Evolutionary conservation across 2,329 filamentous ascomycete species (phyloP).

Genomic region (Tolypocladium capitatum): DNA sequence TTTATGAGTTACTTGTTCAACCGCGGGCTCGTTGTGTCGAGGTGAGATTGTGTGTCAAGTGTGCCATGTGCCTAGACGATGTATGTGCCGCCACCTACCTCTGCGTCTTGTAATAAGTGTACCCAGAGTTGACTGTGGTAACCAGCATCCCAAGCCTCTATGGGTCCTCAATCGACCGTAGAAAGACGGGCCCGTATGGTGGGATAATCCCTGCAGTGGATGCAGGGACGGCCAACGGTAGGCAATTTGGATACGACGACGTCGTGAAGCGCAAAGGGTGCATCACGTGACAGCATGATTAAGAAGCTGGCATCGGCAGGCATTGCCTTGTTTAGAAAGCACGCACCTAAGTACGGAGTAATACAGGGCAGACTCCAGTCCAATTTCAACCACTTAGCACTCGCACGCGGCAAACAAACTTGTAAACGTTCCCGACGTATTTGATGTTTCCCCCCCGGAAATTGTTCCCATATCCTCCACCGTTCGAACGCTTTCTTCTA

Average conservation of each 20-base stretch:
- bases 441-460: neutral
- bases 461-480: neutral
- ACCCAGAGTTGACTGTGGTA: neutral
- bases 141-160: neutral
- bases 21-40: neutral
- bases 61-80: neutral
- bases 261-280: neutral
- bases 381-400: neutral
- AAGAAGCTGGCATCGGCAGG: neutral
- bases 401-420: neutral
- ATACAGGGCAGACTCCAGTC: neutral
- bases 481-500: neutral
- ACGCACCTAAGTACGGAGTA: no score
- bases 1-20: neutral
- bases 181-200: neutral
- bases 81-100: neutral
- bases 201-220: neutral
- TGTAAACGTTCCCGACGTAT: neutral
- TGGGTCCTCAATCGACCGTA: neutral
- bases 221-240: neutral
- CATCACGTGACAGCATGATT: neutral
- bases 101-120: neutral
- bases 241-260: neutral
- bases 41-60: neutral
- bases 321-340: neutral